A percentile compares a stretch with the other conserved stretches of the same genome.
Evolutionary conservation across 805 yeast genomes (phyloP).

Genomic region (Kazachstania bromeliacearum): DNA sequence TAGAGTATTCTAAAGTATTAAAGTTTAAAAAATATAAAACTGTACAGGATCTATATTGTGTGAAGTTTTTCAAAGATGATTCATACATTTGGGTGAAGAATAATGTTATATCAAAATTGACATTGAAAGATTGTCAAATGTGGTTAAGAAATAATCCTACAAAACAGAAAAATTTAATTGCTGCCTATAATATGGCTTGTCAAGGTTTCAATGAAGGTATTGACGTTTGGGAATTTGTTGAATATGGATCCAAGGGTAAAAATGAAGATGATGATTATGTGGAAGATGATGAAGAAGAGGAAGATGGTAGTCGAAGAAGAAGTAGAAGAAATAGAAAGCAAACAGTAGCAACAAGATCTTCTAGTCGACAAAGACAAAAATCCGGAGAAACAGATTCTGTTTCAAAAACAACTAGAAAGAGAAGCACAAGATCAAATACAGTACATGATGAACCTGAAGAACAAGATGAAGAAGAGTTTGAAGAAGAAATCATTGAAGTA

Average conservation of each 20-base stretch:
- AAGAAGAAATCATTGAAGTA: constrained; percentile 4
- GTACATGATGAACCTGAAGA: constrained; percentile 3
- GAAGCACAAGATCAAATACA: constrained; percentile 8
- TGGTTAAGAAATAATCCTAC: constrained; percentile 36
- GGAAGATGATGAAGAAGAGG: constrained; percentile 26
- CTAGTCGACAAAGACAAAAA: constrained; percentile 11
- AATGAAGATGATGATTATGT: constrained; percentile 26
- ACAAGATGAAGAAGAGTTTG: constrained; percentile 5
- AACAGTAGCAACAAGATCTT: constrained; percentile 9
- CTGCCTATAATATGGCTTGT: constrained; percentile 44
- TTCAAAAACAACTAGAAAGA: constrained; percentile 8
- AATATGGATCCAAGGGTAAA: constrained; percentile 26
- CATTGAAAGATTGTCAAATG: constrained; percentile 15
- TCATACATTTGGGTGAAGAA: constrained; percentile 28
- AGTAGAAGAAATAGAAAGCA: constrained; percentile 14
- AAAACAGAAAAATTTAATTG: constrained; percentile 36
- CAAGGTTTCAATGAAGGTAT: constrained; percentile 24
- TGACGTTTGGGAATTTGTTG: constrained; percentile 29
- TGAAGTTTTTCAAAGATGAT: constrained; percentile 29
- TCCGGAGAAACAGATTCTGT: constrained; percentile 22
- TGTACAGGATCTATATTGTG: constrained; percentile 20
- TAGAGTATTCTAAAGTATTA: constrained; percentile 18
- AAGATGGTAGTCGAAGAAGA: constrained; percentile 4
- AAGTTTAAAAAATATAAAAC: constrained; percentile 18
- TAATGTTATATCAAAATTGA: constrained; percentile 16